Conservation (phyloP, 2,329 filamentous ascomycete species). For the Fusarium scirpi region DNA sequence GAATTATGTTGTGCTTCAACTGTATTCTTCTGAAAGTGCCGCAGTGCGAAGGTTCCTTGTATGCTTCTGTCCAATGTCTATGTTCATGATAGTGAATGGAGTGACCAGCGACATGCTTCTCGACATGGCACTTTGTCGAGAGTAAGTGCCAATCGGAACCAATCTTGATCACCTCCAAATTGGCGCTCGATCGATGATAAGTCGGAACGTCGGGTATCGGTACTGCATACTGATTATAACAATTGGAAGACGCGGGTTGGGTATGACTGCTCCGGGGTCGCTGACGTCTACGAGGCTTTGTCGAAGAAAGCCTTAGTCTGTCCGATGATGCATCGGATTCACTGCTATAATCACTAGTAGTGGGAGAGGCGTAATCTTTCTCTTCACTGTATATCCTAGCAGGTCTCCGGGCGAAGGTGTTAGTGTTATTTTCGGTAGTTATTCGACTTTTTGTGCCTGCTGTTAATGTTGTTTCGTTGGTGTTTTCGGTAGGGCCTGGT, state of each 20-base stretch:
- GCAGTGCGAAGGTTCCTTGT: not conserved
- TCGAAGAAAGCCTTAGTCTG: not conserved
- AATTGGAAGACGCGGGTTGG: not conserved
- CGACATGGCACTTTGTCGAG: conserved; percentile 9
- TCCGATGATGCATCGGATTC: not conserved
- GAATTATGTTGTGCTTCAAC: not conserved
- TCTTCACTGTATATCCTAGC: not conserved
- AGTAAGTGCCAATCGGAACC: not conserved
- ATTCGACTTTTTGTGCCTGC: not conserved
- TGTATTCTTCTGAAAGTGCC: not conserved
- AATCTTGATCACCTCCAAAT: conserved; percentile 5
- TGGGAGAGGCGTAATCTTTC: not conserved
- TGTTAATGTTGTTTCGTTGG: not conserved
- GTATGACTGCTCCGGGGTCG: not conserved
- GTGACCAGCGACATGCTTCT: not conserved
- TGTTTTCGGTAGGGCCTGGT: not conserved
- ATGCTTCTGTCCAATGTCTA: not conserved
- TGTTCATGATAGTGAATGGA: conserved; percentile 2
- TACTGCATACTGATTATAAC: not conserved
- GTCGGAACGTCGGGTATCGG: not conserved
- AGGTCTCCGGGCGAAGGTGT: not conserved
- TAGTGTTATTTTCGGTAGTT: not conserved
- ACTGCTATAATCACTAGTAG: not conserved
- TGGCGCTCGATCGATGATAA: not conserved
- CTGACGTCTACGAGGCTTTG: too few relatives aligned